A percentile compares a stretch with the other conserved stretches of the same genome.
phyloP scores from a whole-genome alignment of 176 grass and related monocot species.

The Eragrostis nindensis region DNA sequence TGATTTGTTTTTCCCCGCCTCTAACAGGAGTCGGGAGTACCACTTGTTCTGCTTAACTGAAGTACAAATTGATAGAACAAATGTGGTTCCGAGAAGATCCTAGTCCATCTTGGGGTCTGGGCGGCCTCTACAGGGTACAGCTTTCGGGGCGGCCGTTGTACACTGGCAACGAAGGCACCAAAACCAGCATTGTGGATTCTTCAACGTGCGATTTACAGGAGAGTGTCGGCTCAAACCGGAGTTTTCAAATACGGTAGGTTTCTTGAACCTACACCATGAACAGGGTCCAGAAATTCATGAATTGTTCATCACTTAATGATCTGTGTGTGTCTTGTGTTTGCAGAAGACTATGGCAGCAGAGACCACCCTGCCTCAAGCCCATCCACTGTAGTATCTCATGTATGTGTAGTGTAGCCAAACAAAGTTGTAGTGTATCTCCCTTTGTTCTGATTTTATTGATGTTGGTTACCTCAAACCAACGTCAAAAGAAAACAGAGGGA shows the following conservation, averaged over 20 bases:
- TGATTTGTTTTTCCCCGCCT: not conserved
- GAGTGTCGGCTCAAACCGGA: conserved; percentile 39
- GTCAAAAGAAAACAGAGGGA: no score
- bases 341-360: conserved; percentile 79
- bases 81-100: conserved; percentile 60
- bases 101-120: conserved; percentile 50
- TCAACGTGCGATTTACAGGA: conserved; percentile 36
- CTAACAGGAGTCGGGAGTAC: conserved; percentile 9
- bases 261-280: not conserved
- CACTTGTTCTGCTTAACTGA: conserved; percentile 12
- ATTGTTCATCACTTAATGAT: conserved; percentile 6
- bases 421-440: not conserved
- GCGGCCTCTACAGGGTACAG: conserved; percentile 63
- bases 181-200: conserved; percentile 33
- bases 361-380: conserved; percentile 79
- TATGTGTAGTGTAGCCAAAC: conserved; percentile 36
- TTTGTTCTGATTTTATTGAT: no score
- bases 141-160: conserved; percentile 41
- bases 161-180: conserved; percentile 42
- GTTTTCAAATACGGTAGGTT: conserved; percentile 63
- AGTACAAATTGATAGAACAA: conserved; percentile 3
- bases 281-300: not conserved
- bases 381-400: conserved; percentile 81
- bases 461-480: no score
- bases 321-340: conserved; percentile 29